Base-by-base conservation (phyloP, 1,284 basidiomycete genomes). In the Marasmius oreades region DNA sequence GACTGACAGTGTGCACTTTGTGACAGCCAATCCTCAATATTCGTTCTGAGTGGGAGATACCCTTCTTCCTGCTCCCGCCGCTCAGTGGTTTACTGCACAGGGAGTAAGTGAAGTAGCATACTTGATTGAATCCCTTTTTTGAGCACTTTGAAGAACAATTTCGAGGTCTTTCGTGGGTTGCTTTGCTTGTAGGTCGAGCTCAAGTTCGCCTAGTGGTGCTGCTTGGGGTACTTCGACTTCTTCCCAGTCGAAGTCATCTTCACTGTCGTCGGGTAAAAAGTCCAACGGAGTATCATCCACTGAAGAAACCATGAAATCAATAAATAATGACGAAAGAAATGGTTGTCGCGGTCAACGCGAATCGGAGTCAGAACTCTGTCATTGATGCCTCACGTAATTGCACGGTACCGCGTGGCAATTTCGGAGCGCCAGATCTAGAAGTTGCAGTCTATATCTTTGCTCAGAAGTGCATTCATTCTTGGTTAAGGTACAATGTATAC, bases 1-100 rank as follows among this genome's bases (percentile, higher is more conserved):
- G 78, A 14, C 83, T 74, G 4, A 97, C 73, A 2, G 91, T 91
- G 65, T 98, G 95, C 12, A 93, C 75, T 71, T 95, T 95, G 74
- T 97, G 94, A 55, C 84, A 85, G 57, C 88, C 82, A 43, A 95
- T 82, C 22, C 93, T 80, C 11, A 86, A 69, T 20, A 88, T 74
- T 11, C 93, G 82, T 66, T 94, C 90, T 8, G 80, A 79, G 56
- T 79, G 75, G 28, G 77, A 68, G 65, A 79, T 69, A 44, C 76
- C 72, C 64, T 73, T 74, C 69, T 81, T 83, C 74, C 83, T 85
- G 60, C 51, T 61, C 50, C 31, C 5, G 10, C 28, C 28, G 28
- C 28, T 31, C 28, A 44, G 5, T 11, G 12, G 6, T 16, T 24
- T 46, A 18, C 16, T 12, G 3, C 31, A 22, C 20, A 37, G 10